Evolutionary conservation across 768 basidiomycete genomes (phyloP), one percentile per base, ranked within the genome.

Genomic region (Boletus eberwhitei): DNA sequence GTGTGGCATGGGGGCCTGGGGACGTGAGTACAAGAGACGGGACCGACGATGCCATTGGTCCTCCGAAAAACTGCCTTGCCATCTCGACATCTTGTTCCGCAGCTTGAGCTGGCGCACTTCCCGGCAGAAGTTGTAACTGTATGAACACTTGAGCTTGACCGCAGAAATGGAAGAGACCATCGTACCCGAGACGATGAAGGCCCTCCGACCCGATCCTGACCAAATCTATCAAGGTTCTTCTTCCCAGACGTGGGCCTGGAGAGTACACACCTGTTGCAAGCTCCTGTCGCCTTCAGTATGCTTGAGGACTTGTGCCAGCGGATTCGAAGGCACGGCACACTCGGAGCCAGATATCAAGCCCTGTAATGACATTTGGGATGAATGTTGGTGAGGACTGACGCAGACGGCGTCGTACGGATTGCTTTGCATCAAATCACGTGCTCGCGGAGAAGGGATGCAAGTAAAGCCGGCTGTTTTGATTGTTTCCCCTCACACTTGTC

Each of bases 211-310:
- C 87, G 81, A 71, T 93, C 90, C 90, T 93, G 60, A 51, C 17
- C 48, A 38, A 43, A 24, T 17, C 22, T 31, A 8, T 53, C 41
- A 8, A 38, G 41, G 8, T 14, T 43, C 39, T 17, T 11, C 34
- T 47, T 55, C 26, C 31, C 22, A 45, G 40, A n/a, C 7, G 34
- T 6, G 13, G 24, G 11, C 17, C 35, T 21, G 29, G 14, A 37
- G 37, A 22, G 31, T 31, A 52, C 79, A 54, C 61, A 90, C 93
- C 75, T 90, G 86, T 64, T 95, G 93, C 29, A 96, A 69, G 69
- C 90, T 93, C 52, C 88, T 84, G 73, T 97, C 94, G 2, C 84
- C 85, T 54, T 93, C 91, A 9, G 91, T 84, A 64, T 96, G 89
- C 69, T 97, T 96, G 49, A 94, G 78, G 24, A 98, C 87, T 62